Conservation (phyloP, 1,284 basidiomycete genomes). For the Dichomitus squalens region DNA sequence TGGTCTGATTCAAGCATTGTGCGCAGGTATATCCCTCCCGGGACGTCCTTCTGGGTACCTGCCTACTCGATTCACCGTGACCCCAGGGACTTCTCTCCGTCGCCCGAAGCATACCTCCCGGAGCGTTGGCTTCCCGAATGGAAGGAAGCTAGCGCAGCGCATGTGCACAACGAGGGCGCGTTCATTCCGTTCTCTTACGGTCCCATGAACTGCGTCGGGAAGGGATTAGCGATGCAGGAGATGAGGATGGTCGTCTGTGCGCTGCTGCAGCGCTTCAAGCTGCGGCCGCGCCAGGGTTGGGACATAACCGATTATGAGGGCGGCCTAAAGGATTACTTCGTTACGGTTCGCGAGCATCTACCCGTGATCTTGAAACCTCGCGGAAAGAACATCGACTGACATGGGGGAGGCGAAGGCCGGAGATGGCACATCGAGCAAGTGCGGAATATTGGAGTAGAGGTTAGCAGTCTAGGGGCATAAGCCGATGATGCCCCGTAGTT, state of each 20-base stretch:
- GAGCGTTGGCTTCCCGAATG: conserved; percentile 29
- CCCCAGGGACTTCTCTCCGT: conserved; percentile 30
- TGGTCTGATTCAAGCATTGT: not conserved
- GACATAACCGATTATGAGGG: conserved; percentile 9
- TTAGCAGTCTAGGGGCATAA: too few relatives aligned
- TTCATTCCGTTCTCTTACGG: conserved; percentile 30
- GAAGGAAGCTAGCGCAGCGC: too few relatives aligned
- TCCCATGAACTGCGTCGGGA: conserved; percentile 29
- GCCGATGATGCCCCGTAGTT: too few relatives aligned
- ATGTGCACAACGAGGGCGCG: conserved; percentile 19
- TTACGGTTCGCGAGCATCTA: conserved; percentile 2
- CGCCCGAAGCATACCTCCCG: conserved; percentile 30
- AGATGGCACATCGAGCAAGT: too few relatives aligned
- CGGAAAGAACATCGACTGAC: not conserved
- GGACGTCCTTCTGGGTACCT: conserved; percentile 25
- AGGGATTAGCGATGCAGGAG: conserved; percentile 27
- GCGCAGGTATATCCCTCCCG: conserved; percentile 26
- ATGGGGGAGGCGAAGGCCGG: too few relatives aligned
- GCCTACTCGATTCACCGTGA: conserved; percentile 32
- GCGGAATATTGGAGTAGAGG: too few relatives aligned
- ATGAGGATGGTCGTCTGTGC: conserved; percentile 21
- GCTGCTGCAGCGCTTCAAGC: conserved; percentile 23
- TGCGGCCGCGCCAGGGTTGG: conserved; percentile 20
- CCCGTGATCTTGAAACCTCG: not conserved
- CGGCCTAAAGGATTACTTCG: conserved; percentile 17